Conservation (phyloP, 345 rosid genomes). For the Linum lewisii region DNA sequence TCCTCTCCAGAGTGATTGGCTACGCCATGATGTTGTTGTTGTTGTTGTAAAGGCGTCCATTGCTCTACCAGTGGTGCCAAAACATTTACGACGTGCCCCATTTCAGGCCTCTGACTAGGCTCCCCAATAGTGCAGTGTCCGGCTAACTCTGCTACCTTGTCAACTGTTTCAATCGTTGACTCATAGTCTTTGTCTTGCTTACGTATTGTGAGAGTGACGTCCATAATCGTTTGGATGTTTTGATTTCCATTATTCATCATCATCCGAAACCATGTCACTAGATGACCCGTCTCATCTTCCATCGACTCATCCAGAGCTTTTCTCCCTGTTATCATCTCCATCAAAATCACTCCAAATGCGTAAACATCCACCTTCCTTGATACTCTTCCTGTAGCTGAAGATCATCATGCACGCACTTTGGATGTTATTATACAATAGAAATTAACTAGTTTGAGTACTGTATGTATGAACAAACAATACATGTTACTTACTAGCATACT, state of each 20-base stretch:
- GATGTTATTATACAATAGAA: background rate
- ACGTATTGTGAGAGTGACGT: slow-evolving; percentile 26
- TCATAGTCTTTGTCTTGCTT: slow-evolving; percentile 27
- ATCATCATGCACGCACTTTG: background rate
- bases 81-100: slow-evolving; percentile 79
- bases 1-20: slow-evolving; percentile 30
- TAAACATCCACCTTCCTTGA: slow-evolving; percentile 81
- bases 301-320: slow-evolving; percentile 63
- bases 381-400: slow-evolving; percentile 83
- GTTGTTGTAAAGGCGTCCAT: slow-evolving; percentile 54
- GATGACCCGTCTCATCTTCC: slow-evolving; percentile 61
- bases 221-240: slow-evolving; percentile 50
- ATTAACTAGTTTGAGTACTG: background rate
- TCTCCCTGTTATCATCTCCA: slow-evolving; percentile 86
- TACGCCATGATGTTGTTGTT: background rate
- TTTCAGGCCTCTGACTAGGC: slow-evolving; percentile 79
- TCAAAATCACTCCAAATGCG: slow-evolving; percentile 80
- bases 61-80: slow-evolving; percentile 71
- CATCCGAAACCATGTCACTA: slow-evolving; percentile 83
- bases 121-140: slow-evolving; percentile 87
- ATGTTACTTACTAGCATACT: slow-evolving; percentile 65
- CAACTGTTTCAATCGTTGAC: slow-evolving; percentile 55
- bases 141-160: slow-evolving; percentile 68
- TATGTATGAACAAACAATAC: background rate
- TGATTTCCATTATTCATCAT: slow-evolving; percentile 46